Base-by-base conservation (phyloP, 148 eudicot genomes). In the Cornus kousa region DNA sequence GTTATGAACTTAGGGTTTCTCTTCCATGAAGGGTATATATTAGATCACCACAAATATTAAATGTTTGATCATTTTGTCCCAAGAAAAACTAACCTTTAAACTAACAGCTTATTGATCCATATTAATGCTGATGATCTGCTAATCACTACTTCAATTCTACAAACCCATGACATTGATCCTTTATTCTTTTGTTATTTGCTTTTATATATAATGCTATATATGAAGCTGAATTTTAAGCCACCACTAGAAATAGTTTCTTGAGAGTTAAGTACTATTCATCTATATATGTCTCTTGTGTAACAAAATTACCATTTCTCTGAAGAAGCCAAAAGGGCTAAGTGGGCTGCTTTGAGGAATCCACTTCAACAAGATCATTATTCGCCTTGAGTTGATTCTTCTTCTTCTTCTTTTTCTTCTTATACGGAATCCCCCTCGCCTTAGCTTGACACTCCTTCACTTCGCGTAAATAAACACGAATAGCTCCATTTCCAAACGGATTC, bases 371-470 rank as follows among this genome's bases (percentile, higher is more conserved):
- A 28, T 28, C 28, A 28, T 28, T 28, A 28, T 28, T 28, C 28
- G 28, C 28, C 28, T 28, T 28, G 28, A 43, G 9, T 76, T 76
- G 16, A 66, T 14, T 46, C 75, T 62, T 70, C 77, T 81, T 90
- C 81, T 82, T 87, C 82, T 88, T 90, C 85, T 88, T 90, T 77
- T 87, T 90, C 88, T 90, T 90, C 87, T 90, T 90, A 75, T 80
- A 90, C 24, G 88, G 89, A 50, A 90, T 87, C 7, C 93, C 93
- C 67, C 93, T 82, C 0, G 93, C 93, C 84, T 87, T 83, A 72
- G 93, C 87, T 80, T 90, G 93, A 59, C 86, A 80, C 68, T 90
- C 93, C 84, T 88, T 90, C 9, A 90, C 91, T 62, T 90, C 90
- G 71, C 93, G 78, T 9, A 90, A 65, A 73, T 78, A 88, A 43